Base-by-base conservation (phyloP, 2,329 filamentous ascomycete species). In the Aureobasidium uvarum region DNA sequence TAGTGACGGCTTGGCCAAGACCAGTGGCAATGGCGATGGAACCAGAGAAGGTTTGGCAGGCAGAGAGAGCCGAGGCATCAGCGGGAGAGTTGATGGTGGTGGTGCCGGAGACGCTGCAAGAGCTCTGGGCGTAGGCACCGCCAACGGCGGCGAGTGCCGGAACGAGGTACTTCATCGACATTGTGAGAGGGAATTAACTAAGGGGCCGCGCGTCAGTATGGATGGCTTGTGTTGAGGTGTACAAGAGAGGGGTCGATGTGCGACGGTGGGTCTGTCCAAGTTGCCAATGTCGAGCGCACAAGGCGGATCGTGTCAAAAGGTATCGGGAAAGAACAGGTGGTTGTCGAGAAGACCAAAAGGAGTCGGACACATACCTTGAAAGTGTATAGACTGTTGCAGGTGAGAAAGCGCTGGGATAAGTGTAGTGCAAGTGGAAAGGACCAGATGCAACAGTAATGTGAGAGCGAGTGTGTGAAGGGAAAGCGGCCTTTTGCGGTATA, bases 21-120 rank as follows among this genome's bases (percentile, higher is more conserved):
- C 76, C 74, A 43, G 81, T 80, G 68, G 82, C 83, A 69, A 96
- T 83, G 68, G 85, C 82, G 68, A 96, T 81, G 75, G 85, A 83
- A 73, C 89, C 92, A 60, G 84, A 79, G 74, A 91, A 83, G 65
- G 85, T 89, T n/a, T 79, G 75, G 84, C 93, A 96, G 69, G 75
- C 73, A 63, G 83, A 76, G 67, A 94, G 79, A 56, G 75, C 76
- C 20, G 81, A 82, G 66, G 85, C 86, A 74, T 90, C 84, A 71
- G 85, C 84, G 64, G 76, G 79, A 80, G 76, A 81, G 76, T 83
- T 83, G 80, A 92, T 82, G 70, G 85, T 87, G 77, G 78, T 83
- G 70, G 76, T 81, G 72, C 77, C 73, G 66, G 67, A 71, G 16
- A 48, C 43, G 67, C 75, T 78, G 75, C 80, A 82, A 62, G 74